Conservation (phyloP, 805 yeast genomes). For the Candida peoriensis region DNA sequence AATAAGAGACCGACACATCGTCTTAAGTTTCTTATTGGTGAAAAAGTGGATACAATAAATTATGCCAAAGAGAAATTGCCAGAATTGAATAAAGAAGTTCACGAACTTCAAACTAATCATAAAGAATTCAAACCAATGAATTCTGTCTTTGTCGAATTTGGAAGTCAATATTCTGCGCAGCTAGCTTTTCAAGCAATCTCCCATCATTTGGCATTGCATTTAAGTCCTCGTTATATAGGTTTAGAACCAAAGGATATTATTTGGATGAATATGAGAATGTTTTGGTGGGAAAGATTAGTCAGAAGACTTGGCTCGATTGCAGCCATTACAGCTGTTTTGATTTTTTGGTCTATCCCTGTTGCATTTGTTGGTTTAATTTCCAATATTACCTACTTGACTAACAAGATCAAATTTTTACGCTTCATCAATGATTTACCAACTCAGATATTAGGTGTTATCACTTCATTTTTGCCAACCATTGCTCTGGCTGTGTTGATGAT, state of each 20-base stretch:
- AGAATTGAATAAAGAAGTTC: slow-evolving; percentile 50
- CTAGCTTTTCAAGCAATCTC: slow-evolving; percentile 59
- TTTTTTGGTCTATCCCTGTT: slow-evolving; percentile 74
- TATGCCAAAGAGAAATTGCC: slow-evolving; percentile 55
- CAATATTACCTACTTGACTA: slow-evolving; percentile 57
- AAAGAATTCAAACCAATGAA: slow-evolving; percentile 58
- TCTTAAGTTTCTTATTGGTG: slow-evolving; percentile 39
- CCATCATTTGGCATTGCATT: slow-evolving; percentile 61
- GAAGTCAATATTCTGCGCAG: slow-evolving; percentile 70
- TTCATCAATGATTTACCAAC: slow-evolving; percentile 55
- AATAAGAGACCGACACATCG: slow-evolving; percentile 64
- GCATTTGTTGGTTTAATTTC: slow-evolving; percentile 75
- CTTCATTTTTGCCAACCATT: slow-evolving; percentile 65
- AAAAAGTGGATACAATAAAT: slow-evolving; percentile 59
- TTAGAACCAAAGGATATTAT: slow-evolving; percentile 56
- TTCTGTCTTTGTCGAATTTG: slow-evolving; percentile 75
- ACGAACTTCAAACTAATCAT: slow-evolving; percentile 46
- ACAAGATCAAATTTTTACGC: slow-evolving; percentile 47
- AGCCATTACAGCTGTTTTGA: slow-evolving; percentile 49
- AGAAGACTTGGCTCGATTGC: slow-evolving; percentile 48
- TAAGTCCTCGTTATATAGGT: slow-evolving; percentile 58
- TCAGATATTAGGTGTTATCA: slow-evolving; percentile 53
- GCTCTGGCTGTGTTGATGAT: slow-evolving; percentile 62
- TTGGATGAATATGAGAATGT: slow-evolving; percentile 71
- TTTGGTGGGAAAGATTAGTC: slow-evolving; percentile 72